Evolutionary conservation across 2,329 filamentous ascomycete genomes (phyloP), one percentile per base, ranked within the genome.

Genomic region (Epichloe coenophiala): DNA sequence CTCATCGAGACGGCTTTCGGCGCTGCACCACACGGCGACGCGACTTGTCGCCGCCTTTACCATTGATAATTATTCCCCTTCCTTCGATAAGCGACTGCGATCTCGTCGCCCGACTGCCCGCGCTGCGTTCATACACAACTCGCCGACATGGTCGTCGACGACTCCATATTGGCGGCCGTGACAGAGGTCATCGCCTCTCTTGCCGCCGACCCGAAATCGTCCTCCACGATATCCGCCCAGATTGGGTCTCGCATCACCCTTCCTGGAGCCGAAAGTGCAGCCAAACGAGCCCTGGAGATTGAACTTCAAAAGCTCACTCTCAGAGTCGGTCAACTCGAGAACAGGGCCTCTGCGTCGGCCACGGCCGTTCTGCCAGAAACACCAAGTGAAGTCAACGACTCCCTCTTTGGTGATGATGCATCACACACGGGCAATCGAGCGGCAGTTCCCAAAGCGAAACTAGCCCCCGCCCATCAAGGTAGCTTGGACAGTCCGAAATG

Each of bases 311-410:
- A 86, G 51, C 78, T 97, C 56, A 79, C 84, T 53, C 71, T 82
- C 54, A 78, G 93, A 58, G 81, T 97, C 58, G 85, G 89, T 56
- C 81, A 83, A 57, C 80, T 97, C 59, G 90, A 97, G 72, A 80
- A 81, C 59, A 84, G 84, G 69, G 84, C 86, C 57, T 79, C 77
- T 61, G 71, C 77, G 51, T 68, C 77, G 53, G 74, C 76, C 52
- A 66, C 76, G 52, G 74, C 76, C 56, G 71, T 76, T 51, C 77
- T 90, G 59, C 88, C 88, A 59, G 84, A 90, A 62, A 93, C 88
- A 9, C 88, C 89, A 45, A 89, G 84, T 65, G 88, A 93, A 70
- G 78, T 76, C 47, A 73, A 75, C 58, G 78, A 79, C 61, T 84
- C 81, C 74, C 74, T 83, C 43, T 80, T 83, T 62, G 73, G 73